These are phyloP conservation scores for Rhodotorula taiwanensis DNA, from an alignment of 768 basidiomycete genomes.

Conservation along the genomic window DNA sequence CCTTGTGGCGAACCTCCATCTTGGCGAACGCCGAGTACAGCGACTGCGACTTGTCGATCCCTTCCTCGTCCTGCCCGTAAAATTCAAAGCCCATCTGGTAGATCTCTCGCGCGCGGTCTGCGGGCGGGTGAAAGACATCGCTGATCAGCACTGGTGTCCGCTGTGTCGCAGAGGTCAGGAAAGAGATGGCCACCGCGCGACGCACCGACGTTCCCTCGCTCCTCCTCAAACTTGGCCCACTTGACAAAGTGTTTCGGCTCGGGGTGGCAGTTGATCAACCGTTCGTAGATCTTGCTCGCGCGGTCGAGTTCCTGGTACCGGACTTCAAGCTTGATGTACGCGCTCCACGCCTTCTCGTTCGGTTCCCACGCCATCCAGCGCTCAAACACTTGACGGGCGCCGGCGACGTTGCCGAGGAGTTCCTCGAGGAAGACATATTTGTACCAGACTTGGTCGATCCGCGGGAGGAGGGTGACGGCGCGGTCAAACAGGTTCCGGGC, in stretches of 20 bases:
- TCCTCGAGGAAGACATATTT: slow-evolving; percentile 99
- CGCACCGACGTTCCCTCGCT: slow-evolving; percentile 51
- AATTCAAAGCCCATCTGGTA: slow-evolving; percentile 87
- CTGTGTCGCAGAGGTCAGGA: too few species aligned
- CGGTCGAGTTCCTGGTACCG: slow-evolving; percentile 86
- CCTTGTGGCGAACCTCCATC: slow-evolving; percentile 94
- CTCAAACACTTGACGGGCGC: slow-evolving; percentile 95
- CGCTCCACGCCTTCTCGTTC: slow-evolving; percentile 98
- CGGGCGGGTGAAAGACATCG: not conserved
- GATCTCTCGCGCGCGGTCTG: slow-evolving; percentile 71
- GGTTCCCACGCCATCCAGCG: slow-evolving; percentile 99
- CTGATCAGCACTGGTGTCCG: too few species aligned
- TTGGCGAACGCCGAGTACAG: slow-evolving; percentile 89
- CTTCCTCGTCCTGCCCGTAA: slow-evolving; percentile 52
- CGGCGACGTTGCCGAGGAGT: slow-evolving; percentile 87
- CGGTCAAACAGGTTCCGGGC: slow-evolving; percentile 95
- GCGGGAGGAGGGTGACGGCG: slow-evolving; percentile 89
- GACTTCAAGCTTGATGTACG: slow-evolving; percentile 97
- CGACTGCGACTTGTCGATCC: slow-evolving; percentile 77
- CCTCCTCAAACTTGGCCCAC: slow-evolving; percentile 62
- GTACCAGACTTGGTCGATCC: slow-evolving; percentile 97
- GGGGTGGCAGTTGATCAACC: slow-evolving; percentile 62
- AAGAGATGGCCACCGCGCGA: not conserved
- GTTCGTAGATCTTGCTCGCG: slow-evolving; percentile 85
- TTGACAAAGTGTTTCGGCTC: slow-evolving; percentile 61